phyloP scores from a whole-genome alignment of 805 yeast species.

The Candida ovalis region DNA sequence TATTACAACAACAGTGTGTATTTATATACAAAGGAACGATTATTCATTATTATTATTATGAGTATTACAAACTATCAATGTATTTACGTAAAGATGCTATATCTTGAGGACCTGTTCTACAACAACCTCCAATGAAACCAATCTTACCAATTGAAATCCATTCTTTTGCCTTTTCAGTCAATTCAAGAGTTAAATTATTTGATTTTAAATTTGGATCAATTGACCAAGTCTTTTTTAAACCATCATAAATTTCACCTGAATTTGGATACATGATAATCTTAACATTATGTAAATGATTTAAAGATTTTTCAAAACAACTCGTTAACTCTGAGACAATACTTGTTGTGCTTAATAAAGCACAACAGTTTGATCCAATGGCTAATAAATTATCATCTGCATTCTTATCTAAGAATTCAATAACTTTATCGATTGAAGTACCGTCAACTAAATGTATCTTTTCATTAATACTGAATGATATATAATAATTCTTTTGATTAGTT shows the following conservation, averaged over 20 bases:
- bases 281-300: conserved; percentile 14
- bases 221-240: conserved; percentile 40
- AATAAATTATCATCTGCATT: conserved; percentile 24
- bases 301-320: conserved; percentile 9
- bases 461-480: conserved; percentile 38
- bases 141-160: conserved; percentile 40
- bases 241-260: conserved; percentile 66
- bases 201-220: conserved; percentile 12
- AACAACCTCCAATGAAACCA: conserved; percentile 70
- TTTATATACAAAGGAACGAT: background rate
- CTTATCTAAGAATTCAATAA: conserved; percentile 25
- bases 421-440: conserved; percentile 40
- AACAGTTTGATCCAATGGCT: conserved; percentile 70
- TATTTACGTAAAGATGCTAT: conserved; percentile 21
- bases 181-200: conserved; percentile 23
- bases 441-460: conserved; percentile 41
- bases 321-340: conserved; percentile 34
- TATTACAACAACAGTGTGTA: no score
- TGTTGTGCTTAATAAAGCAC: conserved; percentile 41
- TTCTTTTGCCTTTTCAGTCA: conserved; percentile 37
- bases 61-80: conserved; percentile 8
- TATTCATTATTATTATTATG: background rate
- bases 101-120: conserved; percentile 60
- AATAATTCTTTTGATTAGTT: conserved; percentile 16
- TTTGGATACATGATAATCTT: conserved; percentile 68